phyloP scores from a whole-genome alignment of 345 rosid genomes.

The Psidium friedrichsthalianum region DNA sequence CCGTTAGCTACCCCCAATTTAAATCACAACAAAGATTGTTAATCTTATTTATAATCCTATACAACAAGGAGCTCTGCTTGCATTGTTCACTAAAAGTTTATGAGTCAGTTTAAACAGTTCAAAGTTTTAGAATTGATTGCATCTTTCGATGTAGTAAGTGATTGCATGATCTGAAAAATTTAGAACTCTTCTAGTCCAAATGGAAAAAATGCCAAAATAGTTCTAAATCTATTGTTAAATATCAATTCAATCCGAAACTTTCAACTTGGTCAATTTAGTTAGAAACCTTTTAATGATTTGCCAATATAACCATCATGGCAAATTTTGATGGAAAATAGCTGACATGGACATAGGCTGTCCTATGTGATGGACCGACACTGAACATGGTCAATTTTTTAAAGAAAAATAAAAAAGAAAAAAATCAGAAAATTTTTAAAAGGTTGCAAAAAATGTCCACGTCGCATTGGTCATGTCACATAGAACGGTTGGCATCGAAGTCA shows the following conservation, averaged over 20 bases:
- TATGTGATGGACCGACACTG: rapidly evolving
- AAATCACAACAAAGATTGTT: neutral
- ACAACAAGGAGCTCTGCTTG: neutral
- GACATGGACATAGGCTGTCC: rapidly evolving
- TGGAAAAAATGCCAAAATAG: neutral
- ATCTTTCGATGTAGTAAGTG: neutral
- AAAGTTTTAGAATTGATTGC: neutral
- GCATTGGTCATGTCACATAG: rapidly evolving
- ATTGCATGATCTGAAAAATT: neutral
- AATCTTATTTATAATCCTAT: neutral
- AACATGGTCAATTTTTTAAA: neutral
- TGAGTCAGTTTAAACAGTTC: neutral
- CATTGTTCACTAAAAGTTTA: neutral
- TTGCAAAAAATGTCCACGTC: neutral
- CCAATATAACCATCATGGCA: neutral
- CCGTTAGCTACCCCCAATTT: neutral
- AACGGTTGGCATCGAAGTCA: rapidly evolving
- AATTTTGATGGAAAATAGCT: neutral
- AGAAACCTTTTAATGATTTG: neutral
- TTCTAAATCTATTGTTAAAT: neutral
- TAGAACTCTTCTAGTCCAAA: neutral
- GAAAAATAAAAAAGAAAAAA: neutral
- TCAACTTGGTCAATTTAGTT: neutral
- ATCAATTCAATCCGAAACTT: rapidly evolving
- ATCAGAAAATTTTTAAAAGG: neutral